Evolutionary conservation across 345 rosid genomes (phyloP).

Genomic region (Hibiscus tridactylites): DNA sequence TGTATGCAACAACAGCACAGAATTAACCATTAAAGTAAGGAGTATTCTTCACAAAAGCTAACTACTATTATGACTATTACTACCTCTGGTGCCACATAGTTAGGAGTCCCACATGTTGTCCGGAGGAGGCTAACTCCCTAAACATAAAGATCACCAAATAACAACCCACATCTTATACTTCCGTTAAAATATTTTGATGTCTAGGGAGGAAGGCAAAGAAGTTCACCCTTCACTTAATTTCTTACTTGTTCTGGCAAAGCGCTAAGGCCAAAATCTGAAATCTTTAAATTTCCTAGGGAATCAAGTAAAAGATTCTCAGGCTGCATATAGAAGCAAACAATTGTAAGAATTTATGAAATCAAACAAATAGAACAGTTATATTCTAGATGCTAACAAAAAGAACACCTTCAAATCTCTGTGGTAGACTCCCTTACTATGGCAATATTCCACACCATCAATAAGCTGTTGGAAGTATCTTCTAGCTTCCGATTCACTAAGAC

Average conservation of each 20-base stretch:
- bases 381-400: neutral
- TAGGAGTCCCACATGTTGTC: constrained; percentile 97
- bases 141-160: constrained; percentile 12
- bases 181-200: neutral
- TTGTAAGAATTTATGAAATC: constrained; percentile 14
- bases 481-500: constrained; percentile 87
- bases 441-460: constrained; percentile 95
- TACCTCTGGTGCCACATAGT: constrained; percentile 99
- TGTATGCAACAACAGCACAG: neutral
- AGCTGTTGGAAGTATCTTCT: constrained; percentile 88
- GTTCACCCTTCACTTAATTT: neutral
- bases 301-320: constrained; percentile 95
- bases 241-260: constrained; percentile 81
- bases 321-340: constrained; percentile 32
- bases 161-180: neutral
- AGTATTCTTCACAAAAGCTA: neutral
- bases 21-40: neutral
- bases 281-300: constrained; percentile 85
- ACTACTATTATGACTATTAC: constrained; percentile 4
- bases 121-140: constrained; percentile 85
- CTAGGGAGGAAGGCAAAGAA: neutral
- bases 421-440: constrained; percentile 88
- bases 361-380: neutral
- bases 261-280: constrained; percentile 95
- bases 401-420: constrained; percentile 91